Conservation (phyloP, 2,329 filamentous ascomycete species). For the Fusarium zealandicum region DNA sequence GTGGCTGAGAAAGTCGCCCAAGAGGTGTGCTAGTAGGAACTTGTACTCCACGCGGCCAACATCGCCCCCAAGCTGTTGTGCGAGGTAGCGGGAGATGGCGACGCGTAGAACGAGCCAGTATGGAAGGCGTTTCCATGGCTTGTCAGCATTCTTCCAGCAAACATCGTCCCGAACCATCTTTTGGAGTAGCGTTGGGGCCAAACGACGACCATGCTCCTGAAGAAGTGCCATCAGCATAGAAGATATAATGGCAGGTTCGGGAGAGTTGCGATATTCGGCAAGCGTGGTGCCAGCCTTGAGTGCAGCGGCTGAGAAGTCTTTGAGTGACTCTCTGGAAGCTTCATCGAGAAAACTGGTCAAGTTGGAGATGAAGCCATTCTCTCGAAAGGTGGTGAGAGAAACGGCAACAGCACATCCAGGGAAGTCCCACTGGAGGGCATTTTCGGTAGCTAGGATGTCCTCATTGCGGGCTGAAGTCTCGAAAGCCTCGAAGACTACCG, state of each 20-base stretch:
- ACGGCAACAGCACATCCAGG: slow-evolving; percentile 61
- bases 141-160: slow-evolving; percentile 54
- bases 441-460: slow-evolving; percentile 58
- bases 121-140: slow-evolving; percentile 69
- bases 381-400: slow-evolving; percentile 42
- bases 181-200: slow-evolving; percentile 50
- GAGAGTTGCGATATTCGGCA: slow-evolving; percentile 65
- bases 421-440: slow-evolving; percentile 65
- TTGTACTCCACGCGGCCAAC: slow-evolving; percentile 60
- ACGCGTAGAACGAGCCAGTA: slow-evolving; percentile 71
- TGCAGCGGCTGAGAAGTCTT: slow-evolving; percentile 59
- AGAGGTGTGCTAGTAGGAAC: slow-evolving; percentile 57
- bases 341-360: slow-evolving; percentile 64
- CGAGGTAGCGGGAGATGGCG: slow-evolving; percentile 60
- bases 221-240: slow-evolving; percentile 68
- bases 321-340: slow-evolving; percentile 61
- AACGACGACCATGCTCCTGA: slow-evolving; percentile 58
- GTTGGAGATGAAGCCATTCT: slow-evolving; percentile 37
- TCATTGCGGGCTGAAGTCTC: slow-evolving; percentile 64
- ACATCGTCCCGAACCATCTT: slow-evolving; percentile 71
- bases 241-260: slow-evolving; percentile 64
- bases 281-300: slow-evolving; percentile 59
- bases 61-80: slow-evolving; percentile 44
- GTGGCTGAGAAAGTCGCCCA: slow-evolving; percentile 57
- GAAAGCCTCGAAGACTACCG: slow-evolving; percentile 61